Base-by-base conservation (phyloP, 495 filamentous ascomycete genomes). In the Thermothielavioides terrestris region DNA sequence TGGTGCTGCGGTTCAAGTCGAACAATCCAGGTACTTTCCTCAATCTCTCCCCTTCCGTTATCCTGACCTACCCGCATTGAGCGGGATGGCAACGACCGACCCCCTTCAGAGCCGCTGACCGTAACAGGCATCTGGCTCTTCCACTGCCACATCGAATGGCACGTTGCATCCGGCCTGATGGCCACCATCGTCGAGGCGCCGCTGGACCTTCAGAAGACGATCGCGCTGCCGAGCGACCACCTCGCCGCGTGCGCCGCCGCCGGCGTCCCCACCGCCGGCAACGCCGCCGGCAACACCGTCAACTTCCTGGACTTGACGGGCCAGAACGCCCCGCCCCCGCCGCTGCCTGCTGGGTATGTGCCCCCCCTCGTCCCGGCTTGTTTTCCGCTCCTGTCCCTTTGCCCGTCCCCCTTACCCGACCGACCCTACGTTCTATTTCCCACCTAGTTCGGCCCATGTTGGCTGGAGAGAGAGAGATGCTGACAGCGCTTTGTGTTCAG, bases 91-190 rank as follows among this genome's bases (percentile, higher is more conserved):
- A 18, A 11, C 14, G 12, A 18, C 15, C 12, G 9, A 31, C 26
- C 18, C 18, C 51, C 36, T 31, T 22, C 9, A 40, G 14, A 46
- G 5, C 18, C 6, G 18, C 7, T 41, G 20, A 5, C 1, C 20
- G 36, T 26, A 10, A 20, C 36, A 63, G 60, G 83, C 42, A 70
- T 89, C 47, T 89, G 86, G 84, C 69, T 89, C 14, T 86, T 89
- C 65, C 71, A 75, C 47, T 86, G 82, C 59, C 82, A 86, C 55
- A 80, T 86, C 51, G 81, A 83, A 56, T 86, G 80, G 79, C 82
- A 86, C 56, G 61, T 87, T 20, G 71, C 73, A 12, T 77, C 74
- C 10, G 87, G 86, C 25, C 77, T 92, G 20, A 72, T 80, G 10
- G 81, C 81, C 15, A 85, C 80, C 10, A 72, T 90, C 46, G 74